phyloP scores from a whole-genome alignment of 768 basidiomycete species.

The Boletus reticuloceps region DNA sequence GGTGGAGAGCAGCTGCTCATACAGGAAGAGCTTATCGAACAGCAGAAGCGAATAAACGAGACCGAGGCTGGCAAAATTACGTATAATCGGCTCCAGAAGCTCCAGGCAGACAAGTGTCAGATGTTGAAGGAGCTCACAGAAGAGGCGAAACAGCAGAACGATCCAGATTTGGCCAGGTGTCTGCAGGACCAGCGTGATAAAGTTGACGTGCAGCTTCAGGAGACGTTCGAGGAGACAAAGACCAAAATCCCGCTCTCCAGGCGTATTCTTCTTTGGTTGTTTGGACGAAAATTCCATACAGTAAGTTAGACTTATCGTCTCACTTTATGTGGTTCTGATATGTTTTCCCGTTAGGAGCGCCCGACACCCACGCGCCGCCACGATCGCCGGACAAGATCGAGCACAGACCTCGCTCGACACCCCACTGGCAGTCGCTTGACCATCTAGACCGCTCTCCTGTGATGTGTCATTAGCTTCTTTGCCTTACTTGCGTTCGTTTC shows the following conservation, averaged over 20 bases:
- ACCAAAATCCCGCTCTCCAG: slow-evolving; percentile 15
- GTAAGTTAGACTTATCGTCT: neutral
- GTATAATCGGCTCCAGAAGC: slow-evolving; percentile 12
- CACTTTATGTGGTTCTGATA: neutral
- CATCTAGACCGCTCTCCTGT: no score
- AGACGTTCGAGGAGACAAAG: slow-evolving; percentile 20
- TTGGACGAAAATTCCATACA: slow-evolving; percentile 1
- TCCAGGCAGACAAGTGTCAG: slow-evolving; percentile 14
- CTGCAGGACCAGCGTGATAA: slow-evolving; percentile 11
- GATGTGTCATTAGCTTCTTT: no score
- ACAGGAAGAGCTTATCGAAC: slow-evolving; percentile 19
- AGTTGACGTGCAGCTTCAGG: slow-evolving; percentile 5
- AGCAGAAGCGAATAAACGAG: slow-evolving; percentile 15
- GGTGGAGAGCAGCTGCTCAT: slow-evolving; percentile 2
- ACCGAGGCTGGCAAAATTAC: slow-evolving; percentile 20
- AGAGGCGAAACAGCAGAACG: slow-evolving; percentile 9
- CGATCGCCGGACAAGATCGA: no score
- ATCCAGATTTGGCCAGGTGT: slow-evolving; percentile 7
- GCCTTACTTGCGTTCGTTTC: no score
- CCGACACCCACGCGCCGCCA: no score
- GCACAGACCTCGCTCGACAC: no score
- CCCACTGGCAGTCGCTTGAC: no score
- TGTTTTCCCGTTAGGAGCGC: neutral
- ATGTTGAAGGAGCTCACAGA: slow-evolving; percentile 15
- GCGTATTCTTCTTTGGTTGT: slow-evolving; percentile 7